Evolutionary conservation across 2,329 filamentous ascomycete species (phyloP).

Genomic region (Monilinia aucupariae): DNA sequence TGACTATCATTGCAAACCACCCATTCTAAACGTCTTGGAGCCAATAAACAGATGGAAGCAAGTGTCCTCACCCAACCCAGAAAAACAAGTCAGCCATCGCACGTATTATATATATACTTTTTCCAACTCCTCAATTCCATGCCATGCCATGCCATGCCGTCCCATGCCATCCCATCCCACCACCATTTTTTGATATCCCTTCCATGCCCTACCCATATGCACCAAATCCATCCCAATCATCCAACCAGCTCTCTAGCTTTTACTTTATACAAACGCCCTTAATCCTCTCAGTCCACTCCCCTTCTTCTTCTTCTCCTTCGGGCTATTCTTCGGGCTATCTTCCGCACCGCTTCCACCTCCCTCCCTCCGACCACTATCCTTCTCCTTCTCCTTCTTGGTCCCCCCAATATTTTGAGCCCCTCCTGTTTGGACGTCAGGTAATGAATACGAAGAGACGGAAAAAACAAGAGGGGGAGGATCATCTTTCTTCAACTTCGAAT

Average conservation of each 20-base stretch:
- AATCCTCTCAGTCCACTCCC: constrained; percentile 1
- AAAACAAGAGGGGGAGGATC: background rate
- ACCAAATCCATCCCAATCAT: background rate
- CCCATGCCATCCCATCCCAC: background rate
- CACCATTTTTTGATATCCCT: constrained; percentile 4
- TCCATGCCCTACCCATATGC: constrained; percentile 1
- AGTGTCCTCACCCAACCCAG: background rate
- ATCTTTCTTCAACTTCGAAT: background rate
- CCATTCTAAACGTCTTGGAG: background rate
- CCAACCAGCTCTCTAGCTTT: constrained; percentile 5
- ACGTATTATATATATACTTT: constrained; percentile 1
- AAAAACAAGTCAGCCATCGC: background rate
- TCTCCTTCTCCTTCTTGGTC: constrained; percentile 8
- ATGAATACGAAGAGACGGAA: constrained; percentile 1
- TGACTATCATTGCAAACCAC: background rate
- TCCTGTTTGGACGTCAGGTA: constrained; percentile 6
- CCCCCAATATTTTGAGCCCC: constrained; percentile 11
- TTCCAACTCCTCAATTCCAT: constrained; percentile 5
- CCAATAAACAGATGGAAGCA: background rate
- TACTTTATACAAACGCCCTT: constrained; percentile 12
- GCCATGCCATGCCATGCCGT: background rate
- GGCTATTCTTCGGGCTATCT: constrained; percentile 20
- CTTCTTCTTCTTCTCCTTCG: constrained; percentile 5
- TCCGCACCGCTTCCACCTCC: constrained; percentile 19
- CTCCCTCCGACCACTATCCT: constrained; percentile 6